A percentile compares a stretch with the other conserved stretches of the same genome.
Conservation (phyloP, 2,329 filamentous ascomycete genomes). For the Phyllosticta capitalensis region DNA sequence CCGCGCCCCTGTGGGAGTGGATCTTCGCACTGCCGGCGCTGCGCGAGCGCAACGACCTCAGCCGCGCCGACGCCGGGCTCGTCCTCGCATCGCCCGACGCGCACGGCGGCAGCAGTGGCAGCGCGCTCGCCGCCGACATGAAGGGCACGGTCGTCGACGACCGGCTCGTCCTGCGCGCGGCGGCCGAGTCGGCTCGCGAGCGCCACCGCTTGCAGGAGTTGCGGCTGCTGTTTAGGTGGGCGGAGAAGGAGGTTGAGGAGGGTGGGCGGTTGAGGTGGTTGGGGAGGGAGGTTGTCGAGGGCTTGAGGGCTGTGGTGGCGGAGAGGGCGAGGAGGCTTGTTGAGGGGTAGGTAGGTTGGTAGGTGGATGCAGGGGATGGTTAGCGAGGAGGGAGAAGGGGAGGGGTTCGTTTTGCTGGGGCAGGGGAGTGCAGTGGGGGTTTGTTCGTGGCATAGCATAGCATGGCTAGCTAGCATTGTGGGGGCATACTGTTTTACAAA, state of each 20-base stretch:
- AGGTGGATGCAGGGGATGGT: too few relatives aligned
- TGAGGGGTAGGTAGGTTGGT: constrained; percentile 8
- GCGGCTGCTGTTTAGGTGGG: constrained; percentile 55
- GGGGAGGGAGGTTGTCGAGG: constrained; percentile 46
- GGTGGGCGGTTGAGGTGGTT: constrained; percentile 43
- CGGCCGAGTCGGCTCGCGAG: constrained; percentile 35
- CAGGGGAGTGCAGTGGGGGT: too few relatives aligned
- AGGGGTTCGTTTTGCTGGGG: too few relatives aligned
- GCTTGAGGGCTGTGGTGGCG: constrained; percentile 42
- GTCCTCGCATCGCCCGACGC: constrained; percentile 18
- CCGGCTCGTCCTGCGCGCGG: constrained; percentile 50
- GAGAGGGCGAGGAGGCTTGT: constrained; percentile 23
- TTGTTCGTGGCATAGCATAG: too few relatives aligned
- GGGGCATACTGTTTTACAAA: too few relatives aligned
- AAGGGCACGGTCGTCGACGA: constrained; percentile 59
- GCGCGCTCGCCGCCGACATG: constrained; percentile 41
- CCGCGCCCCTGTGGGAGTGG: constrained; percentile 54
- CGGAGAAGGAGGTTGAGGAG: constrained; percentile 35
- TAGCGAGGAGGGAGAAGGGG: background rate
- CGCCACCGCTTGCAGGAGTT: constrained; percentile 53
- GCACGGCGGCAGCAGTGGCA: constrained; percentile 38
- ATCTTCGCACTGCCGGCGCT: constrained; percentile 56
- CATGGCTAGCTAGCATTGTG: too few relatives aligned
- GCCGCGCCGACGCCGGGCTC: background rate
- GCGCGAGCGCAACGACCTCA: constrained; percentile 22